A percentile compares a stretch with the other conserved stretches of the same genome.
Conservation (phyloP, 208 protist species). For the Trichomonas vaginalis region DNA sequence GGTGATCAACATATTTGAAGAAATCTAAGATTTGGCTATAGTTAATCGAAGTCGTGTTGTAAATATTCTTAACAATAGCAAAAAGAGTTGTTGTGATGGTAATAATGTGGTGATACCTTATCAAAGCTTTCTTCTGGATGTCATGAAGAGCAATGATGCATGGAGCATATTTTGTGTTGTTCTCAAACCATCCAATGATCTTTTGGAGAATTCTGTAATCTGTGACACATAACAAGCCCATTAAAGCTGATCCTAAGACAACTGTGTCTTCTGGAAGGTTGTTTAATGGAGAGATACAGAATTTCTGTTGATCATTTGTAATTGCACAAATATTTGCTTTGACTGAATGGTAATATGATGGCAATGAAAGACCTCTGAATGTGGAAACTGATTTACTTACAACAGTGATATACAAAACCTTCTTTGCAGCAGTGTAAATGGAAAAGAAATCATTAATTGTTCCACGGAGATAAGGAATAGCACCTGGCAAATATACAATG, state of each 20-base stretch:
- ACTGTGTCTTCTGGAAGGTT: no score
- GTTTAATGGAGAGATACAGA: no score
- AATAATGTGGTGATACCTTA: background rate
- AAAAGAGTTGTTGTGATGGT: background rate
- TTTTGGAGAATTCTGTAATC: background rate
- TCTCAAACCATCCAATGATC: background rate
- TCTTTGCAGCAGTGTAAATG: background rate
- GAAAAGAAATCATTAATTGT: background rate
- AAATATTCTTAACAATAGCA: background rate
- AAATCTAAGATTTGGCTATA: background rate
- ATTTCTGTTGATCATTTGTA: no score
- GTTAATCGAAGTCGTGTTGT: background rate
- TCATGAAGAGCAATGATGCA: background rate
- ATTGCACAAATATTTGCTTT: no score
- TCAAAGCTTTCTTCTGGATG: background rate
- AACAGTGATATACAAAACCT: background rate
- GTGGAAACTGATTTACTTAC: background rate
- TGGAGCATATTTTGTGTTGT: background rate
- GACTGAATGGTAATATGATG: no score
- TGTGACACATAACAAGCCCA: no score
- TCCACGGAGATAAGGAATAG: background rate
- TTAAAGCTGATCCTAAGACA: no score
- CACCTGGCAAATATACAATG: background rate
- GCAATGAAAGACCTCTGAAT: background rate
- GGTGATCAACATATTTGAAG: no score